Percentiles rank a stretch among this genome's conserved stretches.
These are phyloP conservation scores for Wickerhamiella alocasiicola DNA, from an alignment of 805 yeast species.

Conservation along the genomic window DNA sequence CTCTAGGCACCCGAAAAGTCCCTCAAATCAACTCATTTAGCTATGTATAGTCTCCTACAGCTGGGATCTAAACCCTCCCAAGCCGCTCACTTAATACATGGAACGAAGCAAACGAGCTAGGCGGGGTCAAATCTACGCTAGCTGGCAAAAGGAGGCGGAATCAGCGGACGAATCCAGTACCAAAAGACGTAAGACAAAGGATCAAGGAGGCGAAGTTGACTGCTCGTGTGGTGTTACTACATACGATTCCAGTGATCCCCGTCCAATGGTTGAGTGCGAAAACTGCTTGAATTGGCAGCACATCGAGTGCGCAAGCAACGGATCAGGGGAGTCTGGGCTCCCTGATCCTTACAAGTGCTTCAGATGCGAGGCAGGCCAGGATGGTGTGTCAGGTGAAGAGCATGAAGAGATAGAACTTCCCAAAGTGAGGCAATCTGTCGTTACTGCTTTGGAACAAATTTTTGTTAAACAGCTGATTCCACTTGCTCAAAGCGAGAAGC, in stretches of 20 bases:
- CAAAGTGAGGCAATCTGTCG: constrained; percentile 40
- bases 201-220: constrained; percentile 12
- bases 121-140: constrained; percentile 9
- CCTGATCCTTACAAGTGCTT: constrained; percentile 46
- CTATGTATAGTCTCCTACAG: neutral
- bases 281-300: constrained; percentile 61
- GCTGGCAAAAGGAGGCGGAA: constrained; percentile 5
- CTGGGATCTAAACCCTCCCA: no score
- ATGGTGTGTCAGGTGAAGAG: neutral
- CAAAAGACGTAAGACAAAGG: neutral
- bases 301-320: constrained; percentile 44
- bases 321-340: constrained; percentile 30
- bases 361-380: constrained; percentile 33
- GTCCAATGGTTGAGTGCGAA: constrained; percentile 53
- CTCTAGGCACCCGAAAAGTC: no score
- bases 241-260: constrained; percentile 29
- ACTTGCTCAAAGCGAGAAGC: constrained; percentile 22
- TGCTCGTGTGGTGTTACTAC: constrained; percentile 21
- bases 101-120: constrained; percentile 10
- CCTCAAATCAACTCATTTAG: no score
- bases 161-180: neutral
- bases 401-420: constrained; percentile 10
- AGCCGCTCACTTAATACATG: constrained; percentile 10
- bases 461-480: constrained; percentile 32
- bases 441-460: constrained; percentile 36